Percentiles rank a stretch among this genome's conserved stretches.
Conservation (phyloP, 768 basidiomycete genomes). For the Mrakia hoshinonis region DNA sequence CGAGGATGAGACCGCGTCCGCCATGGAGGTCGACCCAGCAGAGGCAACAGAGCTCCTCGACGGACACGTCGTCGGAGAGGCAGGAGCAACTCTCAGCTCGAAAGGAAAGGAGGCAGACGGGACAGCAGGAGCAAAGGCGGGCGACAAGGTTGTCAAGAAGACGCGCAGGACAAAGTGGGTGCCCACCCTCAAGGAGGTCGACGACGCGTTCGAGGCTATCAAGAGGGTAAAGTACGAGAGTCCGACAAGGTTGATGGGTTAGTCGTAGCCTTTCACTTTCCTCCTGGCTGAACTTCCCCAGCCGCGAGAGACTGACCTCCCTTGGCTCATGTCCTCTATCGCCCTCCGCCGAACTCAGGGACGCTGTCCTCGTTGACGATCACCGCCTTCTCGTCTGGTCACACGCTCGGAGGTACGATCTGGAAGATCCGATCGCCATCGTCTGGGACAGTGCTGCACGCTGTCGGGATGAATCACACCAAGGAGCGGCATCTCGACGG, state of each 20-base stretch:
- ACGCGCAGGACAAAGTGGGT: constrained; percentile 53
- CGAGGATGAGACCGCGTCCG: constrained; percentile 27
- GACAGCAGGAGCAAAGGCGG: constrained; percentile 30
- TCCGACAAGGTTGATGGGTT: constrained; percentile 87
- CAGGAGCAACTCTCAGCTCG: constrained; percentile 32
- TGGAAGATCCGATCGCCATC: constrained; percentile 99
- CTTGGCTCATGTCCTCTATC: constrained; percentile 16
- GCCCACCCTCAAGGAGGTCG: constrained; percentile 71
- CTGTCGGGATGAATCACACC: constrained; percentile 92
- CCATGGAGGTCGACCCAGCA: constrained; percentile 42
- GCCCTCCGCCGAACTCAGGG: constrained; percentile 46
- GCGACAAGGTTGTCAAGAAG: constrained; percentile 10
- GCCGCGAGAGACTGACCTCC: constrained; percentile 4
- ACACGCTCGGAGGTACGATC: constrained; percentile 90
- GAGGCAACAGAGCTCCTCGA: constrained; percentile 36
- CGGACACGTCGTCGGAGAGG: constrained; percentile 22
- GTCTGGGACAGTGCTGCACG: constrained; percentile 89
- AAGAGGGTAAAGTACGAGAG: constrained; percentile 91
- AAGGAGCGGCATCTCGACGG: constrained; percentile 90
- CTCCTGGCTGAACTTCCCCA: constrained; percentile 15
- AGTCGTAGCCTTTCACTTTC: constrained; percentile 30
- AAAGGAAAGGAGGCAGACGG: constrained; percentile 37
- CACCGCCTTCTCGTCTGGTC: constrained; percentile 89
- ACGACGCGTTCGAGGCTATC: constrained; percentile 83
- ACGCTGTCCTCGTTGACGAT: constrained; percentile 89